Conservation (phyloP, 768 basidiomycete genomes). For the Tylopilus intermedius region DNA sequence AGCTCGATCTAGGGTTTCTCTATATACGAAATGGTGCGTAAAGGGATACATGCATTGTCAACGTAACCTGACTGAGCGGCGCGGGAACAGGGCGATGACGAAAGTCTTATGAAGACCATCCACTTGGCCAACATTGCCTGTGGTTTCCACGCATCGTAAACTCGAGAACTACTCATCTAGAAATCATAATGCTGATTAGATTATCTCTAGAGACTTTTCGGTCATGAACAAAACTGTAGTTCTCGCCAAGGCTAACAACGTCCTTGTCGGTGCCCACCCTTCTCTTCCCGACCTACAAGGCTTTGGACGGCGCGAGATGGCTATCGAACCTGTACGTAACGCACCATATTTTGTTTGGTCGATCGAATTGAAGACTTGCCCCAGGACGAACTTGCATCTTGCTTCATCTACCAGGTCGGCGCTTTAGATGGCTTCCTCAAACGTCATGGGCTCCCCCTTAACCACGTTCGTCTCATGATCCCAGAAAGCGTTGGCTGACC, state of each 20-base stretch:
- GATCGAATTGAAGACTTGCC: neutral
- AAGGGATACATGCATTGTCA: neutral
- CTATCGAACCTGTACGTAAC: constrained; percentile 54
- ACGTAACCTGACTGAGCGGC: neutral
- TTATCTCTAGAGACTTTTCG: constrained; percentile 48
- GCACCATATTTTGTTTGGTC: neutral
- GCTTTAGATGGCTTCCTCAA: constrained; percentile 57
- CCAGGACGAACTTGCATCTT: constrained; percentile 51
- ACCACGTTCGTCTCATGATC: constrained; percentile 43
- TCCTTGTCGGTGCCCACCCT: constrained; percentile 64
- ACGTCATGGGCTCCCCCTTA: constrained; percentile 44
- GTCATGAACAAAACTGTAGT: constrained; percentile 61
- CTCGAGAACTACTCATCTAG: neutral
- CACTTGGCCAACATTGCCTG: constrained; percentile 63
- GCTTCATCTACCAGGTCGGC: constrained; percentile 66
- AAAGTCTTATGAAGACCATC: constrained; percentile 49
- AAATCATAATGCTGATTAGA: neutral
- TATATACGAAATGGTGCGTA: constrained; percentile 44
- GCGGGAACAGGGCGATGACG: constrained; percentile 43
- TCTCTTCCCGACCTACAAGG: constrained; percentile 57
- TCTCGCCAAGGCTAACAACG: constrained; percentile 51
- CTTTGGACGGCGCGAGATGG: constrained; percentile 64
- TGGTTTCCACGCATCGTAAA: constrained; percentile 62
- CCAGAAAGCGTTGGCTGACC: neutral
- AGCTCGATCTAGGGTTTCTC: constrained; percentile 42